Evolutionary conservation across 495 filamentous ascomycete genomes (phyloP).

Genomic region (Neurospora intermedia): DNA sequence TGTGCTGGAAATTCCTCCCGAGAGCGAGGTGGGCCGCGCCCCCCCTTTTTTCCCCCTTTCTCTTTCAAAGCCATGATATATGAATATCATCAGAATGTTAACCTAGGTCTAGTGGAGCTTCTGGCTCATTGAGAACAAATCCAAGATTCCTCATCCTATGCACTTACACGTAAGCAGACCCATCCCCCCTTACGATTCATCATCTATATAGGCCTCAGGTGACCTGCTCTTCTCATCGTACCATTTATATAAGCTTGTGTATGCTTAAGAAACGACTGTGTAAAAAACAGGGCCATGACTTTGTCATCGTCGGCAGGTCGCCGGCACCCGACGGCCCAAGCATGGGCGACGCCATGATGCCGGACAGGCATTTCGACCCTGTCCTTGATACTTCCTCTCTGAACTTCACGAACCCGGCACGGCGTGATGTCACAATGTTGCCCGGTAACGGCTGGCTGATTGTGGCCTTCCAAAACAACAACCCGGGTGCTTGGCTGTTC

Average conservation of each 20-base stretch:
- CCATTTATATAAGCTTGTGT: slow-evolving; percentile 19
- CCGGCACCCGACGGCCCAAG: slow-evolving; percentile 26
- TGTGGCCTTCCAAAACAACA: slow-evolving; percentile 40
- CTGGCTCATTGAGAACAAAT: slow-evolving; percentile 27
- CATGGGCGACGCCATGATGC: slow-evolving; percentile 22
- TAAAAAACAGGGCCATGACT: slow-evolving; percentile 16
- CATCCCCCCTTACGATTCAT: slow-evolving; percentile 6
- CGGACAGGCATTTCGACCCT: slow-evolving; percentile 15
- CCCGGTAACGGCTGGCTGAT: slow-evolving; percentile 33
- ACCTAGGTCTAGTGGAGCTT: slow-evolving; percentile 4
- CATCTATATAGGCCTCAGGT: neutral
- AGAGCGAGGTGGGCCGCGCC: slow-evolving; percentile 4
- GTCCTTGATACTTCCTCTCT: slow-evolving; percentile 14
- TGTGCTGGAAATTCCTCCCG: slow-evolving; percentile 26
- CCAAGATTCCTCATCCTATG: slow-evolving; percentile 32
- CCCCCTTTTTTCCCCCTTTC: neutral
- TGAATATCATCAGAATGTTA: neutral
- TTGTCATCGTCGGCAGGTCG: slow-evolving; percentile 23
- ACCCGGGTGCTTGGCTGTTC: slow-evolving; percentile 44
- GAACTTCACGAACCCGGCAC: slow-evolving; percentile 23
- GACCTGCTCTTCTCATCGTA: neutral
- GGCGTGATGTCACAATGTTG: slow-evolving; percentile 31
- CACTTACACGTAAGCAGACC: slow-evolving; percentile 34
- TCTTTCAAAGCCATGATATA: neutral
- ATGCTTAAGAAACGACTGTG: slow-evolving; percentile 31